Evolutionary conservation across 768 basidiomycete species (phyloP).

Genomic region (Serendipita sp.): DNA sequence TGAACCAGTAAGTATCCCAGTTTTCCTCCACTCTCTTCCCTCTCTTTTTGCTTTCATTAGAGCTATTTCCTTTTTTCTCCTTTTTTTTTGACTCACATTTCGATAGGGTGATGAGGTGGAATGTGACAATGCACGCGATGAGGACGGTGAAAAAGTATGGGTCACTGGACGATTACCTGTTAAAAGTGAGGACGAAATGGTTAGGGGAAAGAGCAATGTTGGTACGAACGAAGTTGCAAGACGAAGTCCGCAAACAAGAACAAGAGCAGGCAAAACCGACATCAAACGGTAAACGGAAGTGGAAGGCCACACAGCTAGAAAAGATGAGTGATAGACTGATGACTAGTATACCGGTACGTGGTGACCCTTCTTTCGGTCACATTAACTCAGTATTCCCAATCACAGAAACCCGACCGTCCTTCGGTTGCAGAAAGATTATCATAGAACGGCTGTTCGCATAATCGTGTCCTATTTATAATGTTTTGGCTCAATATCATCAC

Average conservation of each 20-base stretch:
- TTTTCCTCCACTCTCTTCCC: background rate
- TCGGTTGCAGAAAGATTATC: too few species aligned
- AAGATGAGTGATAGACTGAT: background rate
- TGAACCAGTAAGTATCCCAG: constrained; percentile 27
- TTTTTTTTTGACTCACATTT: background rate
- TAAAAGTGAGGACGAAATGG: constrained; percentile 17
- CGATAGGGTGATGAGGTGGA: constrained; percentile 31
- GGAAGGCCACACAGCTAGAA: background rate
- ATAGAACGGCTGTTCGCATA: too few species aligned
- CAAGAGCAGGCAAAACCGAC: background rate
- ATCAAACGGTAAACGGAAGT: background rate
- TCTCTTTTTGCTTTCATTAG: background rate
- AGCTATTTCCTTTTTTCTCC: background rate
- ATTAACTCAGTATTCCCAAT: too few species aligned
- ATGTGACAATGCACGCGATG: constrained; percentile 60
- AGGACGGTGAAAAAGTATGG: constrained; percentile 73
- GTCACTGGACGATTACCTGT: constrained; percentile 56
- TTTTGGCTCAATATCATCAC: too few species aligned
- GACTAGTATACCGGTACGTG: background rate
- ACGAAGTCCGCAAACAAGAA: background rate
- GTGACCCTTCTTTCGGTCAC: background rate
- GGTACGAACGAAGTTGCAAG: background rate
- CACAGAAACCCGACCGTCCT: too few species aligned
- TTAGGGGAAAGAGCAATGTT: constrained; percentile 8
- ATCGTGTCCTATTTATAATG: too few species aligned